A percentile compares a stretch with the other conserved stretches of the same genome.
Evolutionary conservation across 768 basidiomycete species (phyloP).

Genomic region (Guyanaporus albipodus): DNA sequence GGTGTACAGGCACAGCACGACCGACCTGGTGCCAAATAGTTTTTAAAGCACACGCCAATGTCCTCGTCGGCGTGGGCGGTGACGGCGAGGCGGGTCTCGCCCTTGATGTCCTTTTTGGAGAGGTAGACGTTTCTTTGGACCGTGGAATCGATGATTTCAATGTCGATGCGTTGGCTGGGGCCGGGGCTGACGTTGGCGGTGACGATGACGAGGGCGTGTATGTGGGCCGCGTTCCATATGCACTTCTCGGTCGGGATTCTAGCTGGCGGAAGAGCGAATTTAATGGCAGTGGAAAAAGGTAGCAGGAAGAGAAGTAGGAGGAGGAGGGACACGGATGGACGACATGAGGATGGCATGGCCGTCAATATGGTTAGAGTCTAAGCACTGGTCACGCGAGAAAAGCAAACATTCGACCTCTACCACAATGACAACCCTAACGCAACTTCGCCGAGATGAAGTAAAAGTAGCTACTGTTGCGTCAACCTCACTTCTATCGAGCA

Average conservation of each 20-base stretch:
- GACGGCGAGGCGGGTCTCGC: conserved; percentile 88
- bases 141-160: conserved; percentile 91
- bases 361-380: too few relatives aligned
- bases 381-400: too few relatives aligned
- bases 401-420: too few relatives aligned
- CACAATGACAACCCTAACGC: too few relatives aligned
- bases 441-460: too few relatives aligned
- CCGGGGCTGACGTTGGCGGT: conserved; percentile 88
- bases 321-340: conserved; percentile 4
- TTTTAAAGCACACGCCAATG: conserved; percentile 93
- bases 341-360: background rate
- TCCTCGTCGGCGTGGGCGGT: conserved; percentile 93
- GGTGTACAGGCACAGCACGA: background rate
- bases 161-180: conserved; percentile 76
- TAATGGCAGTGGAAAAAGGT: conserved; percentile 57
- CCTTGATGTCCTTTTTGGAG: conserved; percentile 82
- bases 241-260: conserved; percentile 79
- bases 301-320: conserved; percentile 28
- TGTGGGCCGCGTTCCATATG: conserved; percentile 92
- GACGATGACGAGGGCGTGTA: conserved; percentile 87
- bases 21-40: conserved; percentile 66
- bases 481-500: too few relatives aligned
- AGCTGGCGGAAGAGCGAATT: conserved; percentile 73
- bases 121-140: conserved; percentile 85
- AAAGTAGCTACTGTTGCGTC: too few relatives aligned